phyloP scores from a whole-genome alignment of 805 yeast genomes.

The Scheffersomyces coipomensis region DNA sequence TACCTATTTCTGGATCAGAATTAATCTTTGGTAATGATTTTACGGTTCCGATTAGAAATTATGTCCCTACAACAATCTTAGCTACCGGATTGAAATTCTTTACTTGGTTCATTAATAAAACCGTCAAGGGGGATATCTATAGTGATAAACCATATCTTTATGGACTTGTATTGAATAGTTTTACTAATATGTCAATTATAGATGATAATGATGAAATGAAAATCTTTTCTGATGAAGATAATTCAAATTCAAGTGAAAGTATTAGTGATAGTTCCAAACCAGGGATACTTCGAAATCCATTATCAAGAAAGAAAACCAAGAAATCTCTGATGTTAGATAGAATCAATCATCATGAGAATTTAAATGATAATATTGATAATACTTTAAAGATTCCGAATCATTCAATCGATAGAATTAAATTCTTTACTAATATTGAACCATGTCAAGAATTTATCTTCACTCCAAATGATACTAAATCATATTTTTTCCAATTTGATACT shows the following conservation, averaged over 20 bases:
- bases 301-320: slow-evolving; percentile 1
- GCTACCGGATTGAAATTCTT: slow-evolving; percentile 54
- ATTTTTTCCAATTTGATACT: slow-evolving; percentile 54
- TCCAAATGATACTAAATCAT: slow-evolving; percentile 24
- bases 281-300: neutral
- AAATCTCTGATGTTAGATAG: neutral
- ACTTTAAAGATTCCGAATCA: slow-evolving; percentile 27
- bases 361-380: slow-evolving; percentile 18
- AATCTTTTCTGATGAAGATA: slow-evolving; percentile 5
- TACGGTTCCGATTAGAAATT: slow-evolving; percentile 54
- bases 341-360: slow-evolving; percentile 20
- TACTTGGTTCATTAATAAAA: slow-evolving; percentile 59
- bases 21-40: slow-evolving; percentile 71
- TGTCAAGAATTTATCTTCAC: slow-evolving; percentile 42
- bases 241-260: neutral
- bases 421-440: slow-evolving; percentile 37
- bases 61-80: slow-evolving; percentile 51
- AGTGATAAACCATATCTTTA: slow-evolving; percentile 61
- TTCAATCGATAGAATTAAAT: slow-evolving; percentile 40
- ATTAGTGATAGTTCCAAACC: neutral
- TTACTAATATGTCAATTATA: slow-evolving; percentile 44
- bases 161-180: slow-evolving; percentile 58
- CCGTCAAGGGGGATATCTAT: slow-evolving; percentile 61
- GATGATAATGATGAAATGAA: slow-evolving; percentile 3
- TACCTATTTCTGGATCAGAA: slow-evolving; percentile 47